Percentiles rank a stretch among this genome's conserved stretches.
Conservation (phyloP, 1,284 basidiomycete species). For the Chiua sp. region DNA sequence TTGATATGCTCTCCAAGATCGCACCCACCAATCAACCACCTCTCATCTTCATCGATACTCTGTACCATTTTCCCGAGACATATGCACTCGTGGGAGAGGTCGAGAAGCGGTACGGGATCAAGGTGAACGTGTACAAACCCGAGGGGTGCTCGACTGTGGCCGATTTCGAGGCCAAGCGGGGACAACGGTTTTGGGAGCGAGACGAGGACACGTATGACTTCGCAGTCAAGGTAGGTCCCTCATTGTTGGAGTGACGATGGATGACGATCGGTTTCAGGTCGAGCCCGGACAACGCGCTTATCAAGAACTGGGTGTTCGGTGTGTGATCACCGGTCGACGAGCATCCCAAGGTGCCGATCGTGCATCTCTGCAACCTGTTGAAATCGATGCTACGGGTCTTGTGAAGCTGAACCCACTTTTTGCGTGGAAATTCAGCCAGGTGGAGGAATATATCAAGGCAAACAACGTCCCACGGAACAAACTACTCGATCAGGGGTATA, state of each 20-base stretch:
- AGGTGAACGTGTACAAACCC: conserved; percentile 84
- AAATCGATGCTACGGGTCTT: conserved; percentile 91
- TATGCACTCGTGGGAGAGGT: conserved; percentile 86
- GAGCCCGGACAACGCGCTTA: conserved; percentile 95
- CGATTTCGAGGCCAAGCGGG: conserved; percentile 87
- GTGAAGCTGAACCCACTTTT: conserved; percentile 96
- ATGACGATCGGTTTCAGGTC: conserved; percentile 55
- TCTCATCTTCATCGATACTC: conserved; percentile 93
- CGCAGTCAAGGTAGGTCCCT: conserved; percentile 78
- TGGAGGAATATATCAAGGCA: conserved; percentile 86
- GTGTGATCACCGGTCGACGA: conserved; percentile 94
- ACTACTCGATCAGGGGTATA: conserved; percentile 91
- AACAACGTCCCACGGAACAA: conserved; percentile 92
- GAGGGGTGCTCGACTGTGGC: conserved; percentile 68
- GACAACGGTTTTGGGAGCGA: conserved; percentile 86
- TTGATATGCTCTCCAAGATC: conserved; percentile 92
- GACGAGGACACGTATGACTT: conserved; percentile 94
- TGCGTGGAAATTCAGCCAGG: conserved; percentile 86
- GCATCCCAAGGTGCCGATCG: conserved; percentile 93
- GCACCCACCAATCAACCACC: conserved; percentile 56
- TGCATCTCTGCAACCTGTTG: conserved; percentile 82
- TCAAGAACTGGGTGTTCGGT: conserved; percentile 77
- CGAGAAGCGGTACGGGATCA: conserved; percentile 74
- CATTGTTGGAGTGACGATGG: neutral
- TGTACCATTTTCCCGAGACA: conserved; percentile 97